A percentile compares a stretch with the other conserved stretches of the same genome.
Evolutionary conservation across 148 eudicot species (phyloP).

Genomic region (Pharnaceum exiguum): DNA sequence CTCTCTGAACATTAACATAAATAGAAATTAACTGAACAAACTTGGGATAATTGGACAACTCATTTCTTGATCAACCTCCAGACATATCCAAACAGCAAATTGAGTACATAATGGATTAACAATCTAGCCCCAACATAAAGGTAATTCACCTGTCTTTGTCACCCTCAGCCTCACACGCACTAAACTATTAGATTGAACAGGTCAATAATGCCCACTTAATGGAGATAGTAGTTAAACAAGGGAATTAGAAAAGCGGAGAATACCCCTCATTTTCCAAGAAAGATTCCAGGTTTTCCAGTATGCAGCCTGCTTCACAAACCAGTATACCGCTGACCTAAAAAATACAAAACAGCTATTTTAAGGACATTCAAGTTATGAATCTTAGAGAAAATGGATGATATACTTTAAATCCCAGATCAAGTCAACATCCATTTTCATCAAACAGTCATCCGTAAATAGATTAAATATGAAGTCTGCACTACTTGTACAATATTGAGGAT

Average conservation of each 20-base stretch:
- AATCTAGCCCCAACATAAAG: not conserved
- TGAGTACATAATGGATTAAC: not conserved
- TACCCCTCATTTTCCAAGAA: slow-evolving; percentile 90
- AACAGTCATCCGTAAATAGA: too few relatives aligned
- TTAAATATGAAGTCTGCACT: too few relatives aligned
- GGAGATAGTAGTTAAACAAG: not conserved
- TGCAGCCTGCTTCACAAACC: slow-evolving; percentile 99
- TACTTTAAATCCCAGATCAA: too few relatives aligned
- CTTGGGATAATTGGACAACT: not conserved
- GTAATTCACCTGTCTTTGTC: not conserved
- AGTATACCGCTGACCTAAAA: slow-evolving; percentile 85
- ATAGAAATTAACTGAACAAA: not conserved
- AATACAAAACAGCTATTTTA: slow-evolving; percentile 12
- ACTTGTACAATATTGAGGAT: too few relatives aligned
- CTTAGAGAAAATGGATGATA: too few relatives aligned
- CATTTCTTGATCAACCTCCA: not conserved
- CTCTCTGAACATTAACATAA: not conserved
- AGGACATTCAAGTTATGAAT: too few relatives aligned
- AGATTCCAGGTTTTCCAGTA: slow-evolving; percentile 83
- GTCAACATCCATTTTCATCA: too few relatives aligned
- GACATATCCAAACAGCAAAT: not conserved
- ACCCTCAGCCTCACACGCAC: not conserved
- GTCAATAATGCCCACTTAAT: not conserved
- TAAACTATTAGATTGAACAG: not conserved
- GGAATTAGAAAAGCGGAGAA: slow-evolving; percentile 15